Evolutionary conservation across 306 rosid species (phyloP).

Genomic region (Quercus cerris): DNA sequence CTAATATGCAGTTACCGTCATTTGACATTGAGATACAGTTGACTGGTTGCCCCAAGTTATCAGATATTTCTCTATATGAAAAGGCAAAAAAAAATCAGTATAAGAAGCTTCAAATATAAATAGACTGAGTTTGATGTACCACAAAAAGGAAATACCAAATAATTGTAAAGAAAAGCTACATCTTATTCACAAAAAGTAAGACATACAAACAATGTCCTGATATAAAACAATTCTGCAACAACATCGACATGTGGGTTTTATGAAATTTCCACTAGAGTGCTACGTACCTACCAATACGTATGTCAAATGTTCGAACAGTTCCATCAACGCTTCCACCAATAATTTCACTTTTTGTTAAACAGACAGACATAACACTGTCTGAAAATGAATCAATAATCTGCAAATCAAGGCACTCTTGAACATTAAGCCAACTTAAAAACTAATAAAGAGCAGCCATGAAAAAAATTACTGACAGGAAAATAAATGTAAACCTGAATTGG

Average conservation of each 20-base stretch:
- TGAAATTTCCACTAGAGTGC: background rate
- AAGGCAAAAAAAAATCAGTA: background rate
- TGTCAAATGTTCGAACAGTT: slow-evolving; percentile 85
- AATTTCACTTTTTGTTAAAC: slow-evolving; percentile 80
- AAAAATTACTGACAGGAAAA: background rate
- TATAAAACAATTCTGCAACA: background rate
- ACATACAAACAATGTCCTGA: background rate
- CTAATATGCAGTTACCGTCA: slow-evolving; percentile 84
- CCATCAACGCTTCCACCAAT: slow-evolving; percentile 97
- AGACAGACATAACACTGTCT: slow-evolving; percentile 92
- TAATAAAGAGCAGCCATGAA: background rate
- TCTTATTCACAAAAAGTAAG: background rate
- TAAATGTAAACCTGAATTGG: slow-evolving; percentile 67
- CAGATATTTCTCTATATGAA: slow-evolving; percentile 65
- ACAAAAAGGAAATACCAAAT: background rate
- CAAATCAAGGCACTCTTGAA: slow-evolving; percentile 28
- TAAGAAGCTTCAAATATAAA: background rate
- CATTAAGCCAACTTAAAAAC: slow-evolving; percentile 20
- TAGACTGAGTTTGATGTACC: background rate
- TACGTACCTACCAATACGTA: slow-evolving; percentile 78
- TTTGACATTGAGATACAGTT: slow-evolving; percentile 91
- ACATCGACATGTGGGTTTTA: background rate
- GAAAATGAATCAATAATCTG: slow-evolving; percentile 83
- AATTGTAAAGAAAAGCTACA: background rate
- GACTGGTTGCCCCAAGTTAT: slow-evolving; percentile 84